Base-by-base conservation (phyloP, 306 rosid species). In the Pterocarpus macrocarpus region DNA sequence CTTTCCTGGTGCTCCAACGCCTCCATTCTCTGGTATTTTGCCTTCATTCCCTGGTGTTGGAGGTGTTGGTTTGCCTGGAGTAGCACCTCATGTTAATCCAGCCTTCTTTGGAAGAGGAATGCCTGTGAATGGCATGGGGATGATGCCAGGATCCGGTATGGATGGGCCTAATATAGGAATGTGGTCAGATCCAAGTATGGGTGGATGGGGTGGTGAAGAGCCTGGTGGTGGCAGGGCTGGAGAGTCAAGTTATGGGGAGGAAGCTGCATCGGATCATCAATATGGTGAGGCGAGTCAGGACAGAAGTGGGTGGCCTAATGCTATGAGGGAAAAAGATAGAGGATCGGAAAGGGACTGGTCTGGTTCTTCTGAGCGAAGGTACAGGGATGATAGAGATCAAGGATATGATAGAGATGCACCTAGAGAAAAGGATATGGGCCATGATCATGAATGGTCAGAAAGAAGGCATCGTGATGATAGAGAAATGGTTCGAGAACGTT, bases 101-200 rank as follows among this genome's bases (percentile, higher is more conserved):
- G 99, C 99, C 43, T 96, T 93, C 85, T 93, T 96, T 11, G 98
- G 98, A 43, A 90, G 99, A 78, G 99, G 97, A 53, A 96, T 96
- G 96, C 97, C 97, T 49, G 84, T 92, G 87, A 92, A 90, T 73
- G 99, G 99, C 67, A 91, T 96, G 98, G 98, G 99, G 72, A 96
- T 96, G 99, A 96, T 96, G 91, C 97, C 97, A 0, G 16, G 91
- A 16, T 68, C 98, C 0, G 94, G 94, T 47, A 90, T 93, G 71
- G 99, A 93, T 66, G 99, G 97, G 47, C 97, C 94, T 77, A 92
- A 96, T 81, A 92, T 92, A 94, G 99, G 98, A 74, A 96, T 96
- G 98, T 96, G 98, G 99, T 66, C 93, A 0, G 98, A 96, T 84
- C 98, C 99, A 47, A 92, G 61, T 79, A 92, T 96, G 98, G 97